These are phyloP conservation scores for Aspergillus heteromorphus DNA, from an alignment of 495 filamentous ascomycete genomes.

Conservation along the genomic window DNA sequence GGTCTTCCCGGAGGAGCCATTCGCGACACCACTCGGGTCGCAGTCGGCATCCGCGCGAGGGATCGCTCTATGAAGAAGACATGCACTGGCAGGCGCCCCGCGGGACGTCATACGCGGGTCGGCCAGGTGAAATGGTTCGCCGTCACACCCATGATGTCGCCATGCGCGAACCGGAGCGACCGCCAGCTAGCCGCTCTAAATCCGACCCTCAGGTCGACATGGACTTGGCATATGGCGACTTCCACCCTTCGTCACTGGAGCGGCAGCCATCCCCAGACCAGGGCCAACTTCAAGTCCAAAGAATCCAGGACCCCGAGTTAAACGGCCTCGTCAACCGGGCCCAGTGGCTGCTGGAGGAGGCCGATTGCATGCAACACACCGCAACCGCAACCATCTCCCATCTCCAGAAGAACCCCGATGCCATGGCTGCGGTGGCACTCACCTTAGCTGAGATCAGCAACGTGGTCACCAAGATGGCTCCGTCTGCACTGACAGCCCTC, in stretches of 20 bases:
- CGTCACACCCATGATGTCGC: conserved; percentile 43
- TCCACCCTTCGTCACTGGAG: conserved; percentile 36
- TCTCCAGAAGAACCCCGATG: conserved; percentile 85
- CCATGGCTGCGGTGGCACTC: conserved; percentile 88
- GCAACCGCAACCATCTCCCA: conserved; percentile 77
- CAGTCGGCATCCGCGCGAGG: conserved; percentile 20
- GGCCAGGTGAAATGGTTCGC: conserved; percentile 31
- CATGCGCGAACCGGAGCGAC: conserved; percentile 23
- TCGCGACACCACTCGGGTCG: conserved; percentile 33
- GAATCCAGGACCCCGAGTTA: conserved; percentile 52
- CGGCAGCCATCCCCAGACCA: conserved; percentile 22
- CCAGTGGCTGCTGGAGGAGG: conserved; percentile 71
- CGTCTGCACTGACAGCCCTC: conserved; percentile 64
- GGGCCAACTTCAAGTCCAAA: conserved; percentile 19
- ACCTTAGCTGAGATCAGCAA: conserved; percentile 87
- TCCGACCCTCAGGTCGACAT: conserved; percentile 70
- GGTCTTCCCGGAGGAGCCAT: conserved; percentile 37
- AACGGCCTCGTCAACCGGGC: conserved; percentile 61
- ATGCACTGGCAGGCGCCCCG: conserved; percentile 17
- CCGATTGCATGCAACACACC: conserved; percentile 81
- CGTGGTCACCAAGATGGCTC: conserved; percentile 76
- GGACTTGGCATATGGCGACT: conserved; percentile 77
- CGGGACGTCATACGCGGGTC: conserved; percentile 18
- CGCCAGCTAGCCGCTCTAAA: conserved; percentile 28
- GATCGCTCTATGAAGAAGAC: conserved; percentile 33